A percentile compares a stretch with the other conserved stretches of the same genome.
These are phyloP conservation scores for Perilla frutescens DNA, from an alignment of 257 asterid genomes.

Conservation along the genomic window DNA sequence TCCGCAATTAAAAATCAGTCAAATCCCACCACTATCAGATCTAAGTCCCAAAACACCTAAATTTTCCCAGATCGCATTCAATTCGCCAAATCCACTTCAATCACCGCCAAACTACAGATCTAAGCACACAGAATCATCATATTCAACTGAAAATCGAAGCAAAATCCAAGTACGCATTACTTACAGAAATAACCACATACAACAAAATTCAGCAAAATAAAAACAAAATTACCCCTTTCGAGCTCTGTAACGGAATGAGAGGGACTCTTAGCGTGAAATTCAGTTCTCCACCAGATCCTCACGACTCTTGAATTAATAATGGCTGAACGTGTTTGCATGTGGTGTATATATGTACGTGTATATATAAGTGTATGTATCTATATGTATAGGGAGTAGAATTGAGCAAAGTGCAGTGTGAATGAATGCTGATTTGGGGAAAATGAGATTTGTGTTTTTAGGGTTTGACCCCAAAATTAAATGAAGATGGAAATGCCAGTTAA, in stretches of 20 bases:
- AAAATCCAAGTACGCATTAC: constrained; percentile 23
- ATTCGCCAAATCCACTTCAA: constrained; percentile 33
- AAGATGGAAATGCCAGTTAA: constrained; percentile 20
- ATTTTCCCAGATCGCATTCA: constrained; percentile 42
- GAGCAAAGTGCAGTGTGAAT: constrained; percentile 34
- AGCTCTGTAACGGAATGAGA: constrained; percentile 31
- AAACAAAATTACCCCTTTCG: constrained; percentile 29
- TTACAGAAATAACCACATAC: not conserved
- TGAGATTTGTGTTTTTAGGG: constrained; percentile 42
- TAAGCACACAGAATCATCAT: constrained; percentile 31
- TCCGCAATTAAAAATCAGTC: constrained; percentile 33
- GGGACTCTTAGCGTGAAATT: constrained; percentile 39
- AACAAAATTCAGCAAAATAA: constrained; percentile 15
- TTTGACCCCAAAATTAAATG: constrained; percentile 28
- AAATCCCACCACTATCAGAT: constrained; percentile 43
- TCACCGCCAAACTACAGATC: constrained; percentile 46
- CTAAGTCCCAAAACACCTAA: constrained; percentile 38
- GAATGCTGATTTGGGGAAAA: constrained; percentile 31
- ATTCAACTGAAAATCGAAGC: constrained; percentile 39
- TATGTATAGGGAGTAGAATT: constrained; percentile 25
- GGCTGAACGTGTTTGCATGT: constrained; percentile 51
- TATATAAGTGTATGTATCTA: not conserved
- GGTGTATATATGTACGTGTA: constrained; percentile 35
- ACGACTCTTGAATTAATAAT: constrained; percentile 35
- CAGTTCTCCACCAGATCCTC: constrained; percentile 43